Percentiles rank a stretch among this genome's conserved stretches.
phyloP scores from a whole-genome alignment of 2,329 filamentous ascomycete genomes.

The Myriosclerotinia curreyana region DNA sequence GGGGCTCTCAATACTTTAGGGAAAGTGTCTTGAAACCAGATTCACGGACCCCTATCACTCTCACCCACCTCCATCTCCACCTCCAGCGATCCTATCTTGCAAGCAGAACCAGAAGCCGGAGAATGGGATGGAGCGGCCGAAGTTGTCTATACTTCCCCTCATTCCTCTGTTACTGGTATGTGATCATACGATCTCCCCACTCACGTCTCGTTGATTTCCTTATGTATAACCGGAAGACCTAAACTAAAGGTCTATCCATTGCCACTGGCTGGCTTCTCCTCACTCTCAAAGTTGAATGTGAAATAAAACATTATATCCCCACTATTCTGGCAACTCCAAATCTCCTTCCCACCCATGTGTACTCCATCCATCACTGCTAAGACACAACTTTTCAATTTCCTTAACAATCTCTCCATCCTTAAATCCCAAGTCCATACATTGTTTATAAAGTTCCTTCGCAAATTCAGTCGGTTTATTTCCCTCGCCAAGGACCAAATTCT shows the following conservation, averaged over 20 bases:
- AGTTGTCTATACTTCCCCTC: too few relatives aligned
- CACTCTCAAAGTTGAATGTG: neutral
- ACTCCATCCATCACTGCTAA: neutral
- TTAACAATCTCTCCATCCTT: neutral
- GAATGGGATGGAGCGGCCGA: too few relatives aligned
- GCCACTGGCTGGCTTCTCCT: neutral
- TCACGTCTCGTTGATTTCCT: too few relatives aligned
- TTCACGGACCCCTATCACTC: too few relatives aligned
- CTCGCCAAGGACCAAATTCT: neutral
- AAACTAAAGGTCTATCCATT: neutral
- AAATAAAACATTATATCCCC: neutral
- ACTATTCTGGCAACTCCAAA: neutral
- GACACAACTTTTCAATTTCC: neutral
- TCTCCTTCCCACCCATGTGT: neutral
- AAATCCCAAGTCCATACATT: neutral
- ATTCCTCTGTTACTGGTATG: too few relatives aligned
- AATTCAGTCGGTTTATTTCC: neutral
- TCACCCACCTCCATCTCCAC: too few relatives aligned
- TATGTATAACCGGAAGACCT: neutral
- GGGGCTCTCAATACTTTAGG: too few relatives aligned
- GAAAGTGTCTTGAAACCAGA: too few relatives aligned
- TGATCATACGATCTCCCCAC: too few relatives aligned
- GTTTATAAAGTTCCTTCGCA: neutral
- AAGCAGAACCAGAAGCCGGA: too few relatives aligned
- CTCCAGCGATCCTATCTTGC: too few relatives aligned